Base-by-base conservation (phyloP, 176 grass and related monocot genomes). In the Zoysia japonica region DNA sequence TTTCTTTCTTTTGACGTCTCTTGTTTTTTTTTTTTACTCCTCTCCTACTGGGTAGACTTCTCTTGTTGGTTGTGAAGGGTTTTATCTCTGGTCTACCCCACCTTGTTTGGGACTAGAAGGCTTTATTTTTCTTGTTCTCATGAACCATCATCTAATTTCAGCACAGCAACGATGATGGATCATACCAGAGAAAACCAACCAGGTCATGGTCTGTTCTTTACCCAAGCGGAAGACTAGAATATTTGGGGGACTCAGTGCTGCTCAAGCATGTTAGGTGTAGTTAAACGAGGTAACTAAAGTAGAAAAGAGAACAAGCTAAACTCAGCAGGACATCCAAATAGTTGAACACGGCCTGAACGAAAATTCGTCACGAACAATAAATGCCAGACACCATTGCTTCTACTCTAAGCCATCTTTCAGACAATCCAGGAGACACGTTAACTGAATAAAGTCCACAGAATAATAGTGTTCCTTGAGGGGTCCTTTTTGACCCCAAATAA, bases 141-240 rank as follows among this genome's bases (percentile, higher is more conserved):
- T 0, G 60, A 54, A 41, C 40, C 76, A 55, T 55, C 52, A 55
- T 55, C 6, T 4, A 6, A 55, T 55, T 55, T 55, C 1, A 17
- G 3, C 5, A 15, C 52, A 55, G 52, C 15, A 55, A 55, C 16
- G 14, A 55, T 55, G 52, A 55, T 55, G 3, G 52, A 17, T 15
- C 52, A 55, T 53, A 72, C 13, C 50, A 66, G 48, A 79, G 16
- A 53, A 67, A 53, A 74, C 57, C 36, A 71, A 56, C 39, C 28
- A 37, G 9, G 19, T 47, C 48, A 13, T 67, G 16, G 37, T 9
- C 16, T 67, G 16, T 82, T 65, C 46, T 52, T 43, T 72, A 82
- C 11, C 45, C 69, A 82, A 81, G 35, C 72, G 15, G 16, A 6
- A 19, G 15, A 35, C 3, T 11, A 39, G 70, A 14, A 61, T 11